A percentile compares a stretch with the other conserved stretches of the same genome.
Evolutionary conservation across 495 filamentous ascomycete species (phyloP).

Genomic region (Rhizodiscina lignyota): DNA sequence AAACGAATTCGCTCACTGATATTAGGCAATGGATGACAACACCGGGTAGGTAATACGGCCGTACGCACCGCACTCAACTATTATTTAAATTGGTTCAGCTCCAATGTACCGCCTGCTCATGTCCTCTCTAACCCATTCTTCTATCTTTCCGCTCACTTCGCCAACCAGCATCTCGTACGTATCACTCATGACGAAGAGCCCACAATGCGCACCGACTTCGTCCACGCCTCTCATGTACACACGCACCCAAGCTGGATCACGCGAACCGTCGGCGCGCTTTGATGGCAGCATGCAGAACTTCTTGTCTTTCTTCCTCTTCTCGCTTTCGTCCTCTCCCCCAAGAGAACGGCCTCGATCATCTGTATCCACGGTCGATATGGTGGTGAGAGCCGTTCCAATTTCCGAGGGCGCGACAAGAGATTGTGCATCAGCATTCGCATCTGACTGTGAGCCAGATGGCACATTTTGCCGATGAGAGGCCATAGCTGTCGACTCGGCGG

Average conservation of each 20-base stretch:
- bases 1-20: no score
- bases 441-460: not conserved
- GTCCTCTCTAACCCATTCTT: constrained; percentile 55
- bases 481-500: not conserved
- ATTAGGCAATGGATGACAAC: no score
- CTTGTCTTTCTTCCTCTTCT: constrained; percentile 15
- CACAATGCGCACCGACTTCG: constrained; percentile 72
- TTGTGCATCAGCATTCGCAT: not conserved
- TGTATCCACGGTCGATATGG: no score
- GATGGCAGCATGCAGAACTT: constrained; percentile 66
- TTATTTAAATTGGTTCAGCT: no score
- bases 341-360: not conserved
- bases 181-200: constrained; percentile 51
- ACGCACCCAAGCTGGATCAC: constrained; percentile 55
- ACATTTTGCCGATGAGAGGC: not conserved
- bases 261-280: constrained; percentile 24
- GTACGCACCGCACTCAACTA: no score
- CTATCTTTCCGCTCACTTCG: constrained; percentile 52
- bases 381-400: not conserved
- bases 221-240: constrained; percentile 71
- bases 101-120: constrained; percentile 6
- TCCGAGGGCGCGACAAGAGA: not conserved
- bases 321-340: not conserved
- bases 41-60: no score
- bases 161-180: constrained; percentile 63